These are phyloP conservation scores for Calonectria ilicicola DNA, from an alignment of 2,329 filamentous ascomycete genomes.

Conservation along the genomic window DNA sequence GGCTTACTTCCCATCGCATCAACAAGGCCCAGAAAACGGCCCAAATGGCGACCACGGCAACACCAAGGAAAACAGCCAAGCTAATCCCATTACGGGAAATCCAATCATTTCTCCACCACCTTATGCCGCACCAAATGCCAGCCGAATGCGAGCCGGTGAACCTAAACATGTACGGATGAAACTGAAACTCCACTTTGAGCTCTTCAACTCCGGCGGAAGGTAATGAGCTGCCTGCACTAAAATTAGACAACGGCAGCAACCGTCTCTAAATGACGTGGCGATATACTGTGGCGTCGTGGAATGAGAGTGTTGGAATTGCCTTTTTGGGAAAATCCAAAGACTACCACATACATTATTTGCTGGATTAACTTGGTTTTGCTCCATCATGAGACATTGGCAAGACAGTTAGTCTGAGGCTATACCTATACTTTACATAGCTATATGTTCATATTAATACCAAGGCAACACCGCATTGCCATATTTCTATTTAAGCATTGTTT, in stretches of 20 bases:
- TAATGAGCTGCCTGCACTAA: no score
- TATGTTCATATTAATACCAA: neutral
- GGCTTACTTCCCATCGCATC: neutral
- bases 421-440: neutral
- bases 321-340: constrained; percentile 7
- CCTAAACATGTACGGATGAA: neutral
- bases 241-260: neutral
- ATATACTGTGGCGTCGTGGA: neutral
- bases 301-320: neutral
- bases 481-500: neutral
- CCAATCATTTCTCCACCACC: neutral
- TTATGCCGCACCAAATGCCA: no score
- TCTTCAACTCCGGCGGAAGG: neutral
- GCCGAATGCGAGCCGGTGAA: no score
- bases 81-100: constrained; percentile 5
- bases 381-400: neutral
- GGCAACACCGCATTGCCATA: neutral
- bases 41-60: neutral
- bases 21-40: no score
- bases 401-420: neutral
- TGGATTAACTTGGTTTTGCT: neutral
- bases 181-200: neutral
- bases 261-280: neutral
- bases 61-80: neutral
- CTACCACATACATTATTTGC: neutral